These are phyloP conservation scores for Daedaleopsis sinensis DNA, from an alignment of 768 basidiomycete species.

Conservation along the genomic window DNA sequence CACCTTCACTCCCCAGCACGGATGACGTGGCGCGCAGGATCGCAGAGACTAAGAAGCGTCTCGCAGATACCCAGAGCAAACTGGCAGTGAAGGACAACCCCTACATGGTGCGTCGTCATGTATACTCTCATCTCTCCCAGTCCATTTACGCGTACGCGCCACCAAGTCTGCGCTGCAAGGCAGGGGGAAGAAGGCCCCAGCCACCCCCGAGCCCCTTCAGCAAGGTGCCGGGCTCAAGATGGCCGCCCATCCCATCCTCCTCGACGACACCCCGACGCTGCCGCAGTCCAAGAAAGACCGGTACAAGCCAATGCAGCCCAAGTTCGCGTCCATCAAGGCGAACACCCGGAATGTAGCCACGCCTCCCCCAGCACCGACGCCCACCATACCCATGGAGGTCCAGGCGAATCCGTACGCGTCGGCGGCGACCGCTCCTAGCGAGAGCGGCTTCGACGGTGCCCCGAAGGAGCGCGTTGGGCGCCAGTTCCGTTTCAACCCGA, in stretches of 20 bases:
- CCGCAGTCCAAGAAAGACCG: conserved; percentile 85
- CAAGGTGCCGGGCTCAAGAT: conserved; percentile 87
- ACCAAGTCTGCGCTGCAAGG: conserved; percentile 54
- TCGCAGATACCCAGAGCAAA: conserved; percentile 80
- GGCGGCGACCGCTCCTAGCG: conserved; percentile 46
- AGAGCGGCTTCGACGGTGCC: conserved; percentile 71
- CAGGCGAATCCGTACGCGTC: conserved; percentile 80
- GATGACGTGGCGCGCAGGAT: conserved; percentile 74
- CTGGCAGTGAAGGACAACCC: conserved; percentile 81
- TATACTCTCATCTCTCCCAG: neutral
- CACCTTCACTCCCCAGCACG: conserved; percentile 48
- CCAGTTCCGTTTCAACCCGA: conserved; percentile 84
- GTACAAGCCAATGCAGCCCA: conserved; percentile 99
- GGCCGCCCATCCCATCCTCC: conserved; percentile 85
- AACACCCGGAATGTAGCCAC: conserved; percentile 79
- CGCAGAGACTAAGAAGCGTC: conserved; percentile 84
- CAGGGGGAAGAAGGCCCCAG: conserved; percentile 54
- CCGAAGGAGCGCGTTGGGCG: conserved; percentile 72
- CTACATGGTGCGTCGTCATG: conserved; percentile 65
- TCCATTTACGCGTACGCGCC: neutral
- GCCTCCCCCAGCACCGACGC: conserved; percentile 48
- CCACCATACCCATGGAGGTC: conserved; percentile 42
- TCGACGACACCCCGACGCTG: conserved; percentile 62
- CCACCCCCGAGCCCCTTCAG: conserved; percentile 60
- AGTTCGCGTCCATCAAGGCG: conserved; percentile 95